Conservation (phyloP, 1,284 basidiomycete genomes). For the Malassezia sp. region DNA sequence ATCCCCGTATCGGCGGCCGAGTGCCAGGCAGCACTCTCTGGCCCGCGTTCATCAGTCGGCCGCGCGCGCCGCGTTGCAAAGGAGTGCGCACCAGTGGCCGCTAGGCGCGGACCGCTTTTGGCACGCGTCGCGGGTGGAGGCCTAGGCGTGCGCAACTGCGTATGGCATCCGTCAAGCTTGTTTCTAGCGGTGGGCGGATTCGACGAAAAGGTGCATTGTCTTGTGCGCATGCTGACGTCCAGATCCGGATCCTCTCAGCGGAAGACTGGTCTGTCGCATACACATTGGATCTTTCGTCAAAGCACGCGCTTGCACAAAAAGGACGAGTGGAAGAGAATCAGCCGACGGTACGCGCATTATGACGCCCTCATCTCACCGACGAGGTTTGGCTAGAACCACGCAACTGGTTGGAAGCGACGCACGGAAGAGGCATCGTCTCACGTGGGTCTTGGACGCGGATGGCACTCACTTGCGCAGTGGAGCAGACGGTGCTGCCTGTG, state of each 20-base stretch:
- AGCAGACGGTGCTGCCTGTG: neutral
- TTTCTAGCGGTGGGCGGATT: slow-evolving; percentile 45
- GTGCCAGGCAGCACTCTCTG: neutral
- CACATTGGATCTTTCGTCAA: slow-evolving; percentile 15
- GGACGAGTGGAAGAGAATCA: slow-evolving; percentile 11
- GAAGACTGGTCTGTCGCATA: slow-evolving; percentile 19
- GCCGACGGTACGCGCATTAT: too few relatives aligned
- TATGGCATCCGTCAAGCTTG: slow-evolving; percentile 41
- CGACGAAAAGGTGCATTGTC: slow-evolving; percentile 42
- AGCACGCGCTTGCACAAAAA: too few relatives aligned
- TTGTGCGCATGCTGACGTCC: too few relatives aligned
- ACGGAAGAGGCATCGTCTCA: slow-evolving; percentile 38
- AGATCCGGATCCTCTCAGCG: slow-evolving; percentile 22
- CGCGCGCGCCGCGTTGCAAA: neutral
- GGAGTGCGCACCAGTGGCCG: too few relatives aligned
- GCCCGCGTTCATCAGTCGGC: too few relatives aligned
- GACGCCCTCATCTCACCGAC: slow-evolving; percentile 3
- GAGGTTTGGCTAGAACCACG: slow-evolving; percentile 36
- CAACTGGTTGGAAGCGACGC: slow-evolving; percentile 38
- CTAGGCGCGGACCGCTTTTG: too few relatives aligned
- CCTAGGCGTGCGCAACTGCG: slow-evolving; percentile 37
- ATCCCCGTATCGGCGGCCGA: neutral
- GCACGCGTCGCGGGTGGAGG: slow-evolving; percentile 24
- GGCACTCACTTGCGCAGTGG: too few relatives aligned
- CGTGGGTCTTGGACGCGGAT: too few relatives aligned